Conservation (phyloP, 768 basidiomycete species). For the Kwoniella sp. region DNA sequence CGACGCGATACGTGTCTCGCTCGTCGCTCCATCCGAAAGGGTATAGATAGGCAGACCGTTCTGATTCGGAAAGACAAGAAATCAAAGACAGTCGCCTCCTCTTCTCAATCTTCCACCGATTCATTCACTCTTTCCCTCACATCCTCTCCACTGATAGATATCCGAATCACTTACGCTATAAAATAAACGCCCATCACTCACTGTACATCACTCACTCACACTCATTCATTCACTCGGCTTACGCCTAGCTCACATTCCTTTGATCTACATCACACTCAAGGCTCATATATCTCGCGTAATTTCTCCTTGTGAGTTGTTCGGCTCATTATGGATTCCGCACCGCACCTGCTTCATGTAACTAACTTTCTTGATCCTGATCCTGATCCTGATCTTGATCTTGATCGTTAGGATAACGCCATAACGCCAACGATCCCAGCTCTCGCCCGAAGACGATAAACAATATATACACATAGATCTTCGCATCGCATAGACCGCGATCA, state of each 20-base stretch:
- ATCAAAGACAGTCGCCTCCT: constrained; percentile 8
- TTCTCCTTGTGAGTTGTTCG: not conserved
- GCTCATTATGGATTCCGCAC: not conserved
- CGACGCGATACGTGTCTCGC: not conserved
- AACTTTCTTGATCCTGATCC: not conserved
- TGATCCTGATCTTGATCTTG: not conserved
- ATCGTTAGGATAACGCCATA: constrained; percentile 1
- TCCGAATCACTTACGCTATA: not conserved
- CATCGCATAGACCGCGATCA: too few relatives aligned
- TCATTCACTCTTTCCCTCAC: not conserved
- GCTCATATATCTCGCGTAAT: not conserved
- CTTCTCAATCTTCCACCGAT: not conserved
- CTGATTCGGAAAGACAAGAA: not conserved
- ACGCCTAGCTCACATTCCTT: constrained; percentile 1
- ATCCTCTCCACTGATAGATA: too few relatives aligned
- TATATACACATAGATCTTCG: not conserved
- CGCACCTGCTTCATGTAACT: too few relatives aligned
- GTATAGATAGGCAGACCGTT: not conserved
- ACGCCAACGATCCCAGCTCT: not conserved
- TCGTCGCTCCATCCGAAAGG: not conserved
- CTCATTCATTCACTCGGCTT: not conserved
- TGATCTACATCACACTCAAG: not conserved
- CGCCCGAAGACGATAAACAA: not conserved
- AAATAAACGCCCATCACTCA: too few relatives aligned
- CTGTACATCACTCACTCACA: not conserved